Evolutionary conservation across 108 stramenopile species (phyloP), one percentile per base, ranked within the genome.

Genomic region (Epithemia pelagica): DNA sequence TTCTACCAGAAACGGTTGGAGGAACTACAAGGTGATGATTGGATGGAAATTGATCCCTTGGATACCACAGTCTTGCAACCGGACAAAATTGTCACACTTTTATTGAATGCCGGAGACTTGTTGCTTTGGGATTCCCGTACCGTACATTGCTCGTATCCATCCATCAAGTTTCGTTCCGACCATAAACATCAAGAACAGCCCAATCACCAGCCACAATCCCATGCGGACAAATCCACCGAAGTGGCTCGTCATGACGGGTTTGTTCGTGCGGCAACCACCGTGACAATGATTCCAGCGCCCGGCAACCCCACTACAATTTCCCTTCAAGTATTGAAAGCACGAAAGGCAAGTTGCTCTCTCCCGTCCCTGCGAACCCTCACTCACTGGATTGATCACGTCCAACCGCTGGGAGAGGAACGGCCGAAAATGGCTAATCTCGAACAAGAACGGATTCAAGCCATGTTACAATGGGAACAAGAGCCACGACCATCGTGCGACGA

Each of bases 1-100:
- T 29, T 74, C 69, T 74, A 74, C 37, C 52, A 46, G 2, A 2
- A 32, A 26, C 74, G 74, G 0, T 33, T 74, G 52, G 21, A 64
- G 8, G 74, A 74, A 30, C 32, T 74, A 18, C 46, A 62, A 0
- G 68, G 68, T 18, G 74, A 74, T 27, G 74, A 74, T 53, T 74
- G 74, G 74, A 63, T 74, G 63, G 74, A 74, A 60, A 64, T 74
- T 54, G 74, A 74, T 53, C 74, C 74, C 10, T 62, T 69, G 18
- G 74, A 74, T 52, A 24, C 20, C 1, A 54, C 2, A 32, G 32
- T 69, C 18, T 51, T 74, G 25, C 21, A 69, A 19, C 28, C 61
- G 1, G 23, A 64, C 28, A 57, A 61, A 52, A 52, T 69, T 15
- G 52, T 74, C 20, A 56, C 58, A 5, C 64, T 61, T 32, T 20